These are phyloP conservation scores for Corylus americana DNA, from an alignment of 306 rosid genomes.

Conservation along the genomic window DNA sequence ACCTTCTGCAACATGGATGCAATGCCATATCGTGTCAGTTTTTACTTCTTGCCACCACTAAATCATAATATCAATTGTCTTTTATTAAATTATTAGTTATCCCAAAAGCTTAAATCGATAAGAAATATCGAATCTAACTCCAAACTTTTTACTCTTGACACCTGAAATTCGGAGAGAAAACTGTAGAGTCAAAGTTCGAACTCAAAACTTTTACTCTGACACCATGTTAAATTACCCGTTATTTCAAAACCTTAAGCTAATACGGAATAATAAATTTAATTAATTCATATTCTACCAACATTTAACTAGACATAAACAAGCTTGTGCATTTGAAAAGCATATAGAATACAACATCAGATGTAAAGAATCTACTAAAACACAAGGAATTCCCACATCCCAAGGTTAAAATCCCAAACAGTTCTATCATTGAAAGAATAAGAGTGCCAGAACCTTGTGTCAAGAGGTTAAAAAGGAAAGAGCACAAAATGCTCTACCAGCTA, in stretches of 20 bases:
- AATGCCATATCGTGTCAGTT: not conserved
- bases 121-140: too few species aligned
- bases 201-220: too few species aligned
- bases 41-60: not conserved
- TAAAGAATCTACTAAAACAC: not conserved
- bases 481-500: not conserved
- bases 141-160: too few species aligned
- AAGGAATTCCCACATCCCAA: not conserved
- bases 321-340: too few species aligned
- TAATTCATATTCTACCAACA: too few species aligned
- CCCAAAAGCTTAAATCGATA: too few species aligned
- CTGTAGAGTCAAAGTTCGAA: too few species aligned
- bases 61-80: not conserved
- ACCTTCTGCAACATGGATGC: conserved; percentile 25
- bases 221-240: too few species aligned
- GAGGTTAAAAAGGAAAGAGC: not conserved
- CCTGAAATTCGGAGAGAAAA: too few species aligned
- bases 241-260: too few species aligned
- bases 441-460: not conserved
- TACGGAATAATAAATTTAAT: too few species aligned
- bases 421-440: not conserved
- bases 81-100: not conserved
- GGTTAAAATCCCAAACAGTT: not conserved
- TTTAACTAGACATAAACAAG: not conserved
- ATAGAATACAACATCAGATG: not conserved